Base-by-base conservation (phyloP, 495 filamentous ascomycete genomes). In the Penicillium macrosclerotiorum region DNA sequence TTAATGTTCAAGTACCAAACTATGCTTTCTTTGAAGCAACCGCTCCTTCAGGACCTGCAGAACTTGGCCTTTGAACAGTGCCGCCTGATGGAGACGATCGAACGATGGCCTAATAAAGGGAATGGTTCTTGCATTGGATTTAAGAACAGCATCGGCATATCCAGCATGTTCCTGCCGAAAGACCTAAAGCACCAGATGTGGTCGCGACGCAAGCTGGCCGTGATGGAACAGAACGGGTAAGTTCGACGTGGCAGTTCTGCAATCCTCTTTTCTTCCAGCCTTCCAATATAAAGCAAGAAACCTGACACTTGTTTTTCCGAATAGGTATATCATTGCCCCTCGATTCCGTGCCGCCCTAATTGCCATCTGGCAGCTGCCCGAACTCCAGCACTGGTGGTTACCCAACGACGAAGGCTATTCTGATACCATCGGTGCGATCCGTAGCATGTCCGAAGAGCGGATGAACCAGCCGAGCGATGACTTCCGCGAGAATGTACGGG, bases 171-270 rank as follows among this genome's bases (percentile, higher is more conserved):
- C 60, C 62, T 95, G 22, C 89, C 83, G 7, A 82, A 79, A 42
- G 86, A 95, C 22, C 51, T 67, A 18, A 81, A 73, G 58, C 78
- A 94, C 62, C 75, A 80, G n/a, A 85, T 84, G 74, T 98, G 91
- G 92, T 75, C 81, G 49, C 82, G 89, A 44, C 77, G 79, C 57
- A 92, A 89, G 63, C 77, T 93, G 60, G 89, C 85, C 12, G 63
- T 77, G 43, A 74, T 96, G 45, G 93, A 98, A 65, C 72, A 78
- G 48, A 71, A 83, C 59, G 93, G 93, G 93, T 96, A 66, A 72
- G 89, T 76, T n/a, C n/a, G n/a, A n/a, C n/a, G n/a, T n/a, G n/a
- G n/a, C 24, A 33, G 19, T n/a, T 22, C 46, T 16, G 13, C 11
- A 35, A 39, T 17, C 14, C 27, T 5, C 19, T 36, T 18, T 26